Evolutionary conservation across 2,329 filamentous ascomycete species (phyloP).

Genomic region (Parascedosporium putredinis): DNA sequence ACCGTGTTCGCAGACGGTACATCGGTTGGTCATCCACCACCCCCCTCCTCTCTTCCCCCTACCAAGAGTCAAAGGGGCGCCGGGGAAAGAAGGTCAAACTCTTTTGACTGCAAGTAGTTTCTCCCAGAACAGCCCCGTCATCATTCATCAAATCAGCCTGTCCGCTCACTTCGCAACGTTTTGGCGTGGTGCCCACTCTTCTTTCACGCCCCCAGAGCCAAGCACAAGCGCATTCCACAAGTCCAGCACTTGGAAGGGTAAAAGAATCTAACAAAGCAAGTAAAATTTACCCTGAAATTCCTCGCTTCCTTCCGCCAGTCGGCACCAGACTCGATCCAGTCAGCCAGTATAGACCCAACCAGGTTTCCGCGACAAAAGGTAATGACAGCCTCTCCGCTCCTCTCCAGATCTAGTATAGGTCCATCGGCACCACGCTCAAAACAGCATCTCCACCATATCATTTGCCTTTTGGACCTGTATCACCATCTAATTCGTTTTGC

Average conservation of each 20-base stretch:
- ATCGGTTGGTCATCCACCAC: neutral
- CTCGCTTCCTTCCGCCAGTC: constrained; percentile 32
- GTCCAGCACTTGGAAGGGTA: neutral
- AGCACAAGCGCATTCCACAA: constrained; percentile 7
- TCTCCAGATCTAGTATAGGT: constrained; percentile 56
- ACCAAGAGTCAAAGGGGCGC: neutral
- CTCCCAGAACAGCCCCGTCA: neutral
- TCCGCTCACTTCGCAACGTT: neutral
- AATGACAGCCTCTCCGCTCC: constrained; percentile 35
- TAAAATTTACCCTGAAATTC: constrained; percentile 10
- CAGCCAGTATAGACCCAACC: constrained; percentile 37
- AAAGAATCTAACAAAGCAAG: constrained; percentile 3
- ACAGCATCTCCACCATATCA: constrained; percentile 50
- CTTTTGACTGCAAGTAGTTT: neutral
- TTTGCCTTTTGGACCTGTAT: constrained; percentile 35
- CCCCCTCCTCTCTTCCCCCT: no score
- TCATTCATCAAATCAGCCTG: constrained; percentile 3
- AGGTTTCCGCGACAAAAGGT: constrained; percentile 43
- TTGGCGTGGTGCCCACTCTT: neutral
- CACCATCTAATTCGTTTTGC: constrained; percentile 27
- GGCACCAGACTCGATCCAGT: constrained; percentile 28
- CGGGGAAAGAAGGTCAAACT: neutral
- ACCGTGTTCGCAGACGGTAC: neutral
- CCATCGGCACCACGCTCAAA: constrained; percentile 56
- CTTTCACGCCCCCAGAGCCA: constrained; percentile 2